These are phyloP conservation scores for Leishmania martiniquensis DNA, from an alignment of 208 protist species.

Conservation along the genomic window DNA sequence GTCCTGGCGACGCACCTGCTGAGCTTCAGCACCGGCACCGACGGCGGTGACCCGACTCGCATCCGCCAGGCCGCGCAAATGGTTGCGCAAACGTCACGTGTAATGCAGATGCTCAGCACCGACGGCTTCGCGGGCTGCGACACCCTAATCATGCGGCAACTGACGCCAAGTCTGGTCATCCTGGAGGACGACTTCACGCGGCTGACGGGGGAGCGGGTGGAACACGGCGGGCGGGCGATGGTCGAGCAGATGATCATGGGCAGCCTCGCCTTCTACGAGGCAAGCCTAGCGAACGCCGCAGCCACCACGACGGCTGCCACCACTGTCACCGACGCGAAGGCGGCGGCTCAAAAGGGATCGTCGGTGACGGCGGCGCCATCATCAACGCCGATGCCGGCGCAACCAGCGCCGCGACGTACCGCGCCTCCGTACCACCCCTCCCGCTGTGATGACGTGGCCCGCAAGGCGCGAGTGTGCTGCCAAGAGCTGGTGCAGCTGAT, in stretches of 20 bases:
- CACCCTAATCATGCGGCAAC: conserved; percentile 60
- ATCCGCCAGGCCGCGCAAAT: conserved; percentile 72
- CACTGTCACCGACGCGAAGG: background rate
- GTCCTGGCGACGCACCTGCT: conserved; percentile 75
- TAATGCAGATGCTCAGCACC: conserved; percentile 50
- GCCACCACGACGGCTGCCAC: conserved; percentile 14
- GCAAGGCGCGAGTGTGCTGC: conserved; percentile 50
- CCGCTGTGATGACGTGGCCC: conserved; percentile 59
- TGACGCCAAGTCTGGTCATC: conserved; percentile 75
- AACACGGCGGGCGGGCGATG: conserved; percentile 65
- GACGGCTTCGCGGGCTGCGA: conserved; percentile 75
- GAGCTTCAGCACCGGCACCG: conserved; percentile 76
- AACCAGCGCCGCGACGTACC: conserved; percentile 17
- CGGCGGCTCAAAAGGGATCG: conserved; percentile 7
- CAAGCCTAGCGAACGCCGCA: conserved; percentile 20
- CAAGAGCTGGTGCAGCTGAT: conserved; percentile 51
- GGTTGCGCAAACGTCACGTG: conserved; percentile 60
- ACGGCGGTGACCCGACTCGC: conserved; percentile 78
- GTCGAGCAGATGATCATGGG: conserved; percentile 72
- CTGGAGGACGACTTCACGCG: conserved; percentile 74
- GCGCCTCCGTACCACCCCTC: conserved; percentile 35
- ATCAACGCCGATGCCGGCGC: conserved; percentile 13
- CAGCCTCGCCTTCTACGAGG: conserved; percentile 30
- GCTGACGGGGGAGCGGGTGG: conserved; percentile 47
- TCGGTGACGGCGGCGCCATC: background rate